Evolutionary conservation across 2,329 filamentous ascomycete genomes (phyloP), one percentile per base, ranked within the genome.

Genomic region (Curvularia sp.): DNA sequence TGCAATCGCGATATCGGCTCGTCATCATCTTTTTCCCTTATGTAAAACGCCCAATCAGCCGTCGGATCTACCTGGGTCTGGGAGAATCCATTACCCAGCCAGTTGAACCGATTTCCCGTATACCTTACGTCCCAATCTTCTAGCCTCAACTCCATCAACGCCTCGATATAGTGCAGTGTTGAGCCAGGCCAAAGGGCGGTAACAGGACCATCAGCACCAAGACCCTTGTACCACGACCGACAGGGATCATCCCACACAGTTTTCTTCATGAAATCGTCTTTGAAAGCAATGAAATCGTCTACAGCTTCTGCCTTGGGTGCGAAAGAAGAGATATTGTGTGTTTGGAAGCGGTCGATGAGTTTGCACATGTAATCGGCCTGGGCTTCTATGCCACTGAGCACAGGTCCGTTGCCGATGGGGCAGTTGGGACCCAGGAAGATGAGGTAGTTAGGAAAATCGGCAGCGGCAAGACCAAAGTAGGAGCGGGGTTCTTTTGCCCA

Each of bases 341-440:
- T 81, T 67, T 84, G 79, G 63, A 79, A 81, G 38, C 81, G 79
- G 69, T 83, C 79, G 57, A 85, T 78, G 38, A 83, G 67, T 61
- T 81, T 80, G 62, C 80, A 77, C 61, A 83, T 79, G 72, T 82
- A 84, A 61, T 84, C 81, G 3, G 79, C 80, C 57, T 82, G 77
- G 50, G 77, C 74, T 61, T 84, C 73, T 53, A 82, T 80, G 3
- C 78, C 79, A 2, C 72, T 77, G 3, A 82, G 70, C 0, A 81
- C 75, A 0, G 76, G 74, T 1, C 78, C 78, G 55, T 80, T 79
- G 9, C 77, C 76, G 48, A 80, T 78, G 3, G 79, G 78, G 48
- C 73, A 77, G 60, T 80, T 78, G 9, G 78, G 78, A 0, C 79
- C 78, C 1, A 79, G 69, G 69, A 79, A 78, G 42, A 77, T 74